A percentile compares a stretch with the other conserved stretches of the same genome.
These are phyloP conservation scores for Oxyria digyna DNA, from an alignment of 148 eudicot genomes.

Conservation along the genomic window DNA sequence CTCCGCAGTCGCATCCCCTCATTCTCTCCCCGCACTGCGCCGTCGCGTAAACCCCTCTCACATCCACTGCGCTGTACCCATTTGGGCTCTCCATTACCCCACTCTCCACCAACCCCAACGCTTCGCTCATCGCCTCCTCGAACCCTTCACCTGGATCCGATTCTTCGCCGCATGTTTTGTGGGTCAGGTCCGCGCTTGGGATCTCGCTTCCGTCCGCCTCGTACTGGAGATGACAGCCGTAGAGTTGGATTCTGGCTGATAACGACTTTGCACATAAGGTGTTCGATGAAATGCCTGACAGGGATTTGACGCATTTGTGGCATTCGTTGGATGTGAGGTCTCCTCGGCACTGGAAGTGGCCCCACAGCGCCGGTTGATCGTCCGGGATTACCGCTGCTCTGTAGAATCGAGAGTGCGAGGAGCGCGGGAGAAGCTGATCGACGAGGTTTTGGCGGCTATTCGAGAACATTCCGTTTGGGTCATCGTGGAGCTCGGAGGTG, in stretches of 20 bases:
- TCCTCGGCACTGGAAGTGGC: constrained; percentile 5
- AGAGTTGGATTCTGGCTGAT: constrained; percentile 28
- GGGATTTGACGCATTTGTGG: neutral
- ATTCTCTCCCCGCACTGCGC: constrained; percentile 6
- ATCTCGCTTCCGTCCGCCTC: constrained; percentile 12
- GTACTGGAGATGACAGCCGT: constrained; percentile 25
- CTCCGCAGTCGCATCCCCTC: constrained; percentile 1
- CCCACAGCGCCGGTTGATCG: neutral
- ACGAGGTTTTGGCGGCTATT: neutral
- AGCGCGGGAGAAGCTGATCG: constrained; percentile 17
- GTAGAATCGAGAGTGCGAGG: constrained; percentile 27
- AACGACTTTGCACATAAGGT: constrained; percentile 10
- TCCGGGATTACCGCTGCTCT: constrained; percentile 11
- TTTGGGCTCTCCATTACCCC: neutral
- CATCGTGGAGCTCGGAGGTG: neutral
- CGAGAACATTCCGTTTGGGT: neutral
- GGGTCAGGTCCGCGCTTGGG: constrained; percentile 17
- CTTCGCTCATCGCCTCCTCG: neutral
- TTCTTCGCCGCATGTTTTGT: constrained; percentile 17
- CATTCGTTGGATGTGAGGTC: neutral
- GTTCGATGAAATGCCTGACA: neutral
- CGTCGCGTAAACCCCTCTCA: neutral
- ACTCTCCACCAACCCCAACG: constrained; percentile 1
- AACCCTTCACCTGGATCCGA: neutral
- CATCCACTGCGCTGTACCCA: neutral